Evolutionary conservation across 169 alveolate genomes (phyloP).

Genomic region (Besnoitia besnoiti): DNA sequence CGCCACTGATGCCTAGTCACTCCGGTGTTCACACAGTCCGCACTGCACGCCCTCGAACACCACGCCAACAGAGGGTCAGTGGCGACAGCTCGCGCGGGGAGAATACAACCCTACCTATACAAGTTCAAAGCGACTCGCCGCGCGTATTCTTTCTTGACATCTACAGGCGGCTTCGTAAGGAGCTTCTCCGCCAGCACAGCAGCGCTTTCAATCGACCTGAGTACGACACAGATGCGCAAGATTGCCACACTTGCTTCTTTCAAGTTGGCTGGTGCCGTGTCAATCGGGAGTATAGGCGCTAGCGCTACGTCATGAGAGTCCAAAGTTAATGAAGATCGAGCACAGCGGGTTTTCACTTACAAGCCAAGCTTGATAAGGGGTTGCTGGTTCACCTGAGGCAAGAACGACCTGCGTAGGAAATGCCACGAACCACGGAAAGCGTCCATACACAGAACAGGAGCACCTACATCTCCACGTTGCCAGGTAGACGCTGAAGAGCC

Average conservation of each 20-base stretch:
- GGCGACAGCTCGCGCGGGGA: too few species aligned
- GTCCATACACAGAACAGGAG: not conserved
- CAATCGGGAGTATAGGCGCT: too few species aligned
- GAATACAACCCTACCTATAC: conserved; percentile 43
- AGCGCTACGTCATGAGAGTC: too few species aligned
- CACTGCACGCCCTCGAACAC: too few species aligned
- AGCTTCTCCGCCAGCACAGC: conserved; percentile 29
- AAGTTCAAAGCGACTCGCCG: conserved; percentile 50
- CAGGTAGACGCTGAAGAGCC: not conserved
- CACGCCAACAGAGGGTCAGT: not conserved
- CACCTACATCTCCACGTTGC: not conserved
- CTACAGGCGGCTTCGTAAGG: conserved; percentile 28
- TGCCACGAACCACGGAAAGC: not conserved
- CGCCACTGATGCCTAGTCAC: too few species aligned
- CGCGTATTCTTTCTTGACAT: conserved; percentile 57
- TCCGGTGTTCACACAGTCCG: too few species aligned
- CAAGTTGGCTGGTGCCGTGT: too few species aligned
- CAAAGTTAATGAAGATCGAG: not conserved
- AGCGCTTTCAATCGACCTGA: conserved; percentile 42
- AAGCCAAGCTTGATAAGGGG: conserved; percentile 19
- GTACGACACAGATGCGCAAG: too few species aligned
- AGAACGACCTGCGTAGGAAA: not conserved
- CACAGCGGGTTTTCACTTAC: not conserved
- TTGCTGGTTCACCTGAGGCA: conserved; percentile 4
- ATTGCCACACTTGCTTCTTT: too few species aligned